A percentile compares a stretch with the other conserved stretches of the same genome.
Conservation (phyloP, 2,329 filamentous ascomycete genomes). For the Botryotinia narcissicola region DNA sequence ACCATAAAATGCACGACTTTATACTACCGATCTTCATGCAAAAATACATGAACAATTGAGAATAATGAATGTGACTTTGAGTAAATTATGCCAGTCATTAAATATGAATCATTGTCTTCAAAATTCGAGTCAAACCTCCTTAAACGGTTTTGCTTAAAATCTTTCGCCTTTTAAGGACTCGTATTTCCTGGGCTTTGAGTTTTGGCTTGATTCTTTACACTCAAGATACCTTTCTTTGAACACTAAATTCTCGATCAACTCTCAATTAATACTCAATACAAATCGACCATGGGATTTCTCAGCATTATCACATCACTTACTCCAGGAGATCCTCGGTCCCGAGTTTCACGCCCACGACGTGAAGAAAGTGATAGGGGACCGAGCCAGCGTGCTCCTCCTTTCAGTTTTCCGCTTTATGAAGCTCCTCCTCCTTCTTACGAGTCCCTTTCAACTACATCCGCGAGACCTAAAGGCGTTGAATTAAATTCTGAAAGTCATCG, state of each 20-base stretch:
- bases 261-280: neutral
- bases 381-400: neutral
- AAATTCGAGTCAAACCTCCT: neutral
- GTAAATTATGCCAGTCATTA: neutral
- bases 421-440: neutral
- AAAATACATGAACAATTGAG: neutral
- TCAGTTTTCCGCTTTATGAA: neutral
- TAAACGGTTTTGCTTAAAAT: neutral
- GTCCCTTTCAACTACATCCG: neutral
- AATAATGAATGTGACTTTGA: neutral
- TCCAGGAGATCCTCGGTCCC: neutral
- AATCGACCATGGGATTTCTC: neutral
- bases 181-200: neutral
- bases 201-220: neutral
- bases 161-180: neutral
- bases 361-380: neutral
- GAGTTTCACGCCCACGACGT: neutral
- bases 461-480: neutral
- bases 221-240: neutral
- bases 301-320: neutral
- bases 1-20: neutral
- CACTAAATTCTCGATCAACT: neutral
- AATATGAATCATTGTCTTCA: neutral
- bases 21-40: neutral
- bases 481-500: neutral